Base-by-base conservation (phyloP, 1,139 yeast species). In the Taphrina confusa region DNA sequence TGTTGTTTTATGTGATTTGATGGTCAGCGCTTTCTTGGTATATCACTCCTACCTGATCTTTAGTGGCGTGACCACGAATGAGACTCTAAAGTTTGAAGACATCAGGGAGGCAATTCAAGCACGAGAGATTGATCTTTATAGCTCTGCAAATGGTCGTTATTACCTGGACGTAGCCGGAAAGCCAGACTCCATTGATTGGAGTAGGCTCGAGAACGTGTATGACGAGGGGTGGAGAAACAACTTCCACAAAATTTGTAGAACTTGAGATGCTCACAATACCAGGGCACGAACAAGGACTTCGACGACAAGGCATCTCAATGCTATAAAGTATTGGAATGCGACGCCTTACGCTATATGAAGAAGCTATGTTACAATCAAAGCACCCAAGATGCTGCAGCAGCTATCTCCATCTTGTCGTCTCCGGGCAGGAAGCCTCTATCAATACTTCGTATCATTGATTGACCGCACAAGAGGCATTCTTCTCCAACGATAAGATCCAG, bases 51-150 rank as follows among this genome's bases (percentile, higher is more conserved):
- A 82, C 60, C 80, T 83, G 68, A 74, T 88, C 1, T 83, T 81
- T 66, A 76, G 84, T 40, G 98, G 98, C 0, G 86, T 86, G 66
- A 90, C 97, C n/a, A 89, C 96, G 1, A 91, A 87, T 69, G 98
- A 92, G 72, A 76, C 83, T 9, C 82, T 79, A 55, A 92, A 92
- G 71, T 92, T 97, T 97, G 82, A 78, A 25, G 83, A 80, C 20
- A 77, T 92, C 11, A 83, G 84, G 61, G 80, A 82, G 52, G 76
- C 87, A 64, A 77, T 89, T 8, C 68, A 80, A 9, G 75, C 75
- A n/a, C 78, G 77, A 0, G 65, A 71, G 14, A 71, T 85, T 14
- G 39, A 31, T n/a, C 16, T 47, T 16, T 47, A 47, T 25, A 18
- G 27, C n/a, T 16, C 14, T 18, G 42, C 31, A 1, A 12, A n/a